These are phyloP conservation scores for Elaeis oleifera DNA, from an alignment of 202 grass and related monocot species.

Conservation along the genomic window DNA sequence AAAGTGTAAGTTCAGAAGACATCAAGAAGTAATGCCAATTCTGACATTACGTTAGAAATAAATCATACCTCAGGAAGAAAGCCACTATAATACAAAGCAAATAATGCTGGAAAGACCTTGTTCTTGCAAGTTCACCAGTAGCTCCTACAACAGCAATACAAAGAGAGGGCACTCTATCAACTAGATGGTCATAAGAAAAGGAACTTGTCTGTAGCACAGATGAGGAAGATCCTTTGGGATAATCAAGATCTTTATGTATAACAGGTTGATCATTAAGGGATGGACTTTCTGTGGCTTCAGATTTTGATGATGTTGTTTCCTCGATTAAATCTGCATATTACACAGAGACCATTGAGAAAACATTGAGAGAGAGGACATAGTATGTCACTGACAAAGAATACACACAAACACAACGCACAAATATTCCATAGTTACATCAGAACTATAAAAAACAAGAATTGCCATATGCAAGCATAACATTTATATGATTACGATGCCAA, in stretches of 20 bases:
- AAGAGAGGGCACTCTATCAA: constrained; percentile 37
- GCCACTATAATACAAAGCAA: constrained; percentile 82
- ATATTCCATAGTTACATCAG: too few species aligned
- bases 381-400: not conserved
- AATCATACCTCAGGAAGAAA: constrained; percentile 66
- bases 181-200: constrained; percentile 11
- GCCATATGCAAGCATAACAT: too few species aligned
- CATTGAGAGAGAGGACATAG: not conserved
- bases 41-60: not conserved
- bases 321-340: constrained; percentile 10
- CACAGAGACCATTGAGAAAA: not conserved
- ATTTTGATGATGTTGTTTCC: constrained; percentile 5
- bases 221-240: not conserved
- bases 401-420: too few species aligned
- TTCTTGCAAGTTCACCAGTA: constrained; percentile 77
- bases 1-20: too few species aligned
- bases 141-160: constrained; percentile 90
- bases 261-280: not conserved
- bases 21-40: too few species aligned
- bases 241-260: not conserved
- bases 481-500: too few species aligned
- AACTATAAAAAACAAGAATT: too few species aligned
- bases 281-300: not conserved
- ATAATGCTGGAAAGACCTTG: constrained; percentile 87
- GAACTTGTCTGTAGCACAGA: constrained; percentile 17